Percentiles rank a stretch among this genome's conserved stretches.
phyloP scores from a whole-genome alignment of 83 land plant species.

The Picea abies region DNA sequence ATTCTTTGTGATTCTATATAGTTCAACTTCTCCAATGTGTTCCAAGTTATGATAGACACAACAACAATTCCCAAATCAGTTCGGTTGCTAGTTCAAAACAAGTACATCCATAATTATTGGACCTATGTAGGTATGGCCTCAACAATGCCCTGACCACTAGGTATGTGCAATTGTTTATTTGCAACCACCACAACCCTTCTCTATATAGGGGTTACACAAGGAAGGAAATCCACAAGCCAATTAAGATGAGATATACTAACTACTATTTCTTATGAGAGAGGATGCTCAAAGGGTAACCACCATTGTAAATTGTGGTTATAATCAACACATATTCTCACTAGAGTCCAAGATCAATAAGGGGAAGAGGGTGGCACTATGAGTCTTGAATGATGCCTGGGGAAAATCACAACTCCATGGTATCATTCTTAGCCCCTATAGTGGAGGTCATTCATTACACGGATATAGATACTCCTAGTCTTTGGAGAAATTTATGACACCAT shows the following conservation, averaged over 20 bases:
- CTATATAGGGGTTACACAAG: neutral
- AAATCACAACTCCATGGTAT: neutral
- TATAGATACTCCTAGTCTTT: neutral
- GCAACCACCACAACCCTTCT: neutral
- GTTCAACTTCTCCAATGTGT: too few species aligned
- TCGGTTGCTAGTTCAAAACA: too few species aligned
- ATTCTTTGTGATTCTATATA: too few species aligned
- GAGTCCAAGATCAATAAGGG: neutral
- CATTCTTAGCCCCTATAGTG: neutral
- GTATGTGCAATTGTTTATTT: neutral
- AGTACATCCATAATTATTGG: too few species aligned
- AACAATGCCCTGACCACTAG: neutral
- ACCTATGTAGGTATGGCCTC: too few species aligned
- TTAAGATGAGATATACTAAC: neutral
- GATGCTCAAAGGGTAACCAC: neutral
- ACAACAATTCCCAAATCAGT: too few species aligned
- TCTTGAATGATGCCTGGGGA: too few species aligned
- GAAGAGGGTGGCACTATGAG: neutral
- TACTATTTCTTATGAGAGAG: neutral
- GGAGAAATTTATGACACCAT: neutral
- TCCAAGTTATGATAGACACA: too few species aligned
- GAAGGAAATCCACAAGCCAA: neutral
- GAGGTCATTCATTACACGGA: neutral
- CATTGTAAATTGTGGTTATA: neutral
- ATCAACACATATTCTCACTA: too few species aligned